Evolutionary conservation across 2,329 filamentous ascomycete genomes (phyloP).

Genomic region (Claviceps quebecensis): DNA sequence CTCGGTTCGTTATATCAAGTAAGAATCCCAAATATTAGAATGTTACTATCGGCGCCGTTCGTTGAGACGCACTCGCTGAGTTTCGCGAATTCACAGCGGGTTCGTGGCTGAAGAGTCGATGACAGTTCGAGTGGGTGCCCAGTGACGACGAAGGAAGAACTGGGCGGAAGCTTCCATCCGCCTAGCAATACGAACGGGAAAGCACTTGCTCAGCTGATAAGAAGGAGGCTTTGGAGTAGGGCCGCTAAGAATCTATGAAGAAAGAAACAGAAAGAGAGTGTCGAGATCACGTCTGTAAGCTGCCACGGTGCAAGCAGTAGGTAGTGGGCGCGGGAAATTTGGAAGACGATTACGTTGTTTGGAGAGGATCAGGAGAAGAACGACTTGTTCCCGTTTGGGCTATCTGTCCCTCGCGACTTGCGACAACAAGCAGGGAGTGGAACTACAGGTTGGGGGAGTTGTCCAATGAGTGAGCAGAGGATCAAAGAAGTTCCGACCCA

Average conservation of each 20-base stretch:
- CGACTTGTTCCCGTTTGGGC: slow-evolving; percentile 16
- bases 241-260: slow-evolving; percentile 10
- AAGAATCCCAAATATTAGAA: slow-evolving; percentile 7
- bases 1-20: slow-evolving; percentile 12
- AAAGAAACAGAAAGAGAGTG: slow-evolving; percentile 8
- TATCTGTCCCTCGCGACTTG: slow-evolving; percentile 17
- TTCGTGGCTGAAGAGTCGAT: slow-evolving; percentile 7
- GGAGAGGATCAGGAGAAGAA: slow-evolving; percentile 9
- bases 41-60: not conserved
- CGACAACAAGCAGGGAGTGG: slow-evolving; percentile 6
- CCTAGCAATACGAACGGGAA: slow-evolving; percentile 16
- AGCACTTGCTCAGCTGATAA: slow-evolving; percentile 3
- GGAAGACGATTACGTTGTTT: slow-evolving; percentile 7
- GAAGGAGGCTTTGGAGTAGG: slow-evolving; percentile 7
- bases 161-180: slow-evolving; percentile 24
- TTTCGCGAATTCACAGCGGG: slow-evolving; percentile 11
- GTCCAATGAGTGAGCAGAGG: slow-evolving; percentile 10
- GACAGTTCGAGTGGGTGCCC: slow-evolving; percentile 8
- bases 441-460: not conserved
- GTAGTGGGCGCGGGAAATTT: slow-evolving; percentile 9
- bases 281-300: slow-evolving; percentile 10
- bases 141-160: slow-evolving; percentile 12
- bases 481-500: slow-evolving; percentile 11
- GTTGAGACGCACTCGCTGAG: slow-evolving; percentile 9
- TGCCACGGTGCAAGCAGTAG: slow-evolving; percentile 15